A percentile compares a stretch with the other conserved stretches of the same genome.
Evolutionary conservation across 106 monocot genomes (phyloP).

Genomic region (Acanthochlamys bracteata): DNA sequence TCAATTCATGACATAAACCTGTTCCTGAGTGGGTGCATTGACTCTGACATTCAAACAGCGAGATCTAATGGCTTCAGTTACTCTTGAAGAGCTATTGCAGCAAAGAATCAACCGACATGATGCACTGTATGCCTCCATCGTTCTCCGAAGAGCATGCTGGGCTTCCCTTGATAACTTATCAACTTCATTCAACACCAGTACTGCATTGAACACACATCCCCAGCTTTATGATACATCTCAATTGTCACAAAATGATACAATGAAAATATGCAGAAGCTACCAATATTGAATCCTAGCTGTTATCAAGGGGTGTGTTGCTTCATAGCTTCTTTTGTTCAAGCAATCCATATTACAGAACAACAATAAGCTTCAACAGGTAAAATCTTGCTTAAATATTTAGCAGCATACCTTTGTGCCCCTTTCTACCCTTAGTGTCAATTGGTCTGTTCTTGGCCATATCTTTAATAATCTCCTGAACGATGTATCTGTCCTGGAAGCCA

Average conservation of each 20-base stretch:
- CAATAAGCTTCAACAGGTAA: too few species aligned
- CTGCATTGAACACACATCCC: slow-evolving; percentile 25
- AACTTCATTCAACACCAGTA: slow-evolving; percentile 92
- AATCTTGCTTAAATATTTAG: too few species aligned
- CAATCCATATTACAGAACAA: too few species aligned
- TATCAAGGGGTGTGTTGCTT: too few species aligned
- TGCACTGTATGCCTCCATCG: slow-evolving; percentile 97
- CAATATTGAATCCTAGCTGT: too few species aligned
- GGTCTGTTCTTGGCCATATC: slow-evolving; percentile 94
- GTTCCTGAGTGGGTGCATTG: slow-evolving; percentile 69
- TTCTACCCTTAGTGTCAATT: slow-evolving; percentile 83
- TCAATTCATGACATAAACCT: slow-evolving; percentile 38
- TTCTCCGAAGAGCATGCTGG: slow-evolving; percentile 93
- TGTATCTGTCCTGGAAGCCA: slow-evolving; percentile 92
- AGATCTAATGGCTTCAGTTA: slow-evolving; percentile 90
- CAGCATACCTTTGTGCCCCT: slow-evolving; percentile 71
- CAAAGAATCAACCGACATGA: slow-evolving; percentile 88
- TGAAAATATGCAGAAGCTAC: too few species aligned
- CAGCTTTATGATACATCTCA: too few species aligned
- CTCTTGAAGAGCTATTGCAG: slow-evolving; percentile 96
- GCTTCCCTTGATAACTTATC: slow-evolving; percentile 99
- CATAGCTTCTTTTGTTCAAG: too few species aligned
- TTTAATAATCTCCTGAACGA: slow-evolving; percentile 96
- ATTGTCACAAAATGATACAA: too few species aligned
- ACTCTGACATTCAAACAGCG: slow-evolving; percentile 85